A percentile compares a stretch with the other conserved stretches of the same genome.
Conservation (phyloP, 2,329 filamentous ascomycete genomes). For the Pyrenochaeta sp. region DNA sequence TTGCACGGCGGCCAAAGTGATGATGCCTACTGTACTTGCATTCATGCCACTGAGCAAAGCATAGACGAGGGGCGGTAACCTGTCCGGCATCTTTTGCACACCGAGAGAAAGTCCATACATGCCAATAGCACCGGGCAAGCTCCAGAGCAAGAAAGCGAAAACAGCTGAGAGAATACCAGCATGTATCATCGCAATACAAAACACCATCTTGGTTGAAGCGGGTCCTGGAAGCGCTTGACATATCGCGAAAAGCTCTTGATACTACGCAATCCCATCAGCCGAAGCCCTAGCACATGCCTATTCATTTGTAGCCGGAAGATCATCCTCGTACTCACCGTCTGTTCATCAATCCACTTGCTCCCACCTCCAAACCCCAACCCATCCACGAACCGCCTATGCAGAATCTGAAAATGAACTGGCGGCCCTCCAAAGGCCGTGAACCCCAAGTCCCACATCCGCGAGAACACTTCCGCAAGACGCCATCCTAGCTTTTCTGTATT, state of each 20-base stretch:
- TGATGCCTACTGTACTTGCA: constrained; percentile 74
- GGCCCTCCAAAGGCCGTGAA: constrained; percentile 74
- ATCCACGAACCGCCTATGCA: constrained; percentile 69
- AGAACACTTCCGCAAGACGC: constrained; percentile 38
- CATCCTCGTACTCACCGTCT: constrained; percentile 59
- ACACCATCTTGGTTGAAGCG: constrained; percentile 75
- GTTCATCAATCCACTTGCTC: constrained; percentile 72
- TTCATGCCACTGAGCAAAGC: constrained; percentile 76
- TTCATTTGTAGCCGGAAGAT: neutral
- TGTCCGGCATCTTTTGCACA: constrained; percentile 66
- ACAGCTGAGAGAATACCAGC: constrained; percentile 67
- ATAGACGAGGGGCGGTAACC: constrained; percentile 70
- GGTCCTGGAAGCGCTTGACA: constrained; percentile 74
- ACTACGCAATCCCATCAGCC: constrained; percentile 54
- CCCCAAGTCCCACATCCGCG: constrained; percentile 65
- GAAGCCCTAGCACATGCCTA: neutral
- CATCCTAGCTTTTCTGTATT: constrained; percentile 30
- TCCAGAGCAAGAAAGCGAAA: constrained; percentile 70
- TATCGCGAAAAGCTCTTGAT: constrained; percentile 76
- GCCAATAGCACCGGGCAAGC: constrained; percentile 73
- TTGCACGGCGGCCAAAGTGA: constrained; percentile 74
- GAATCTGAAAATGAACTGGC: constrained; percentile 74
- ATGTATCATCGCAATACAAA: constrained; percentile 72
- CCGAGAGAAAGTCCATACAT: constrained; percentile 75
- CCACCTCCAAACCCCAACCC: constrained; percentile 58